Evolutionary conservation across 2,329 filamentous ascomycete species (phyloP), one percentile per base, ranked within the genome.

Genomic region (Trematosphaeria pertusa): DNA sequence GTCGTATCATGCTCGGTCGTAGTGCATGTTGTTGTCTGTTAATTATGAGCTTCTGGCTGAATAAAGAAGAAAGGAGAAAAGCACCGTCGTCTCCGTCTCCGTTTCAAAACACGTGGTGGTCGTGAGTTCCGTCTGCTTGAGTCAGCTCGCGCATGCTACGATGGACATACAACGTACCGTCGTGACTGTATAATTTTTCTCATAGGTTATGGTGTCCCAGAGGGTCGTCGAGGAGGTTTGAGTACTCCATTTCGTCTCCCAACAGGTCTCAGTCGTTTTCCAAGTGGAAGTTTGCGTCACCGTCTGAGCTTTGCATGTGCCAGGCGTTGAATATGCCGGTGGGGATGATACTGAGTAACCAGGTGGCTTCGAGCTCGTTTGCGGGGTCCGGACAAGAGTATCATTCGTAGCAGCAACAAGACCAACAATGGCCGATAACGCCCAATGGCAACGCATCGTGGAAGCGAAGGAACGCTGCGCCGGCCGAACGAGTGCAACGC

Each of bases 401-500:
- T 42, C 37, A 41, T 60, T 50, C 20, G 58, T 54, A 20, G 61
- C 64, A 28, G 49, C 31, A 18, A 52, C 60, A 28, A 58, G 42
- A 32, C 56, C 50, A 35, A 50, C 52, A 40, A 67, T 41, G 26
- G 56, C 65, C 50, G 70, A 40, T 15, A 66, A 38, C 39, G 54
- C 46, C 57, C 54, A 62, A 43, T 62, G 21, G 33, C 43, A 52
- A 36, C 56, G 65, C 69, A 71, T 71, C 17, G 18, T 65, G 58
- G 39, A 43, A 69, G 60, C 52, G 61, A 65, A 41, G 43, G 64
- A 61, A 54, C 59, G 58, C 46, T 61, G 52, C 49, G 54, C 54
- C 50, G 50, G 54, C 49, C 56, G 52, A 64, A 58, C 46, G 56
- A 69, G 41, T 57, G 59, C 51, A 48, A 59, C 51, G 51, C 52